A percentile compares a stretch with the other conserved stretches of the same genome.
These are phyloP conservation scores for Aspergillus sclerotialis DNA, from an alignment of 2,329 filamentous ascomycete genomes.

Conservation along the genomic window DNA sequence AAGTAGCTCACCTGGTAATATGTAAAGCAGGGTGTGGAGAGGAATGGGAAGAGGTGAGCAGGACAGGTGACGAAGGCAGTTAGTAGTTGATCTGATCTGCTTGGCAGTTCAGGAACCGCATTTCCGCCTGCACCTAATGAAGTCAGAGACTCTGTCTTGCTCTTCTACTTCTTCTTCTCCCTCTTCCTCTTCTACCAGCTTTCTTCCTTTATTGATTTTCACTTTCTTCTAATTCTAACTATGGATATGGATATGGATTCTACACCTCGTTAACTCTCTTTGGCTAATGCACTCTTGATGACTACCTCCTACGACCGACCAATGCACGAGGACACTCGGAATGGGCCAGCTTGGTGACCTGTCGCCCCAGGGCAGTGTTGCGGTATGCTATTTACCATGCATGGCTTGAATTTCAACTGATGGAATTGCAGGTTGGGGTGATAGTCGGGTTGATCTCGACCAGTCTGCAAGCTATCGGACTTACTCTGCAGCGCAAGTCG, in stretches of 20 bases:
- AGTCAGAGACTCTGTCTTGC: constrained; percentile 1
- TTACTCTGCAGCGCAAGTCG: constrained; percentile 95
- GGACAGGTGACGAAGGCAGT: too few relatives aligned
- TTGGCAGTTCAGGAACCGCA: too few relatives aligned
- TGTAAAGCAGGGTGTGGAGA: constrained; percentile 2
- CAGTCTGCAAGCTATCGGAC: constrained; percentile 85
- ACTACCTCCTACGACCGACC: constrained; percentile 30
- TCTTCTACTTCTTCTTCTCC: background rate
- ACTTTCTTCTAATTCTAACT: background rate
- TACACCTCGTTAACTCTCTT: constrained; percentile 11
- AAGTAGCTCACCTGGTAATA: constrained; percentile 2
- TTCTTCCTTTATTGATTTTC: background rate
- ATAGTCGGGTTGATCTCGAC: constrained; percentile 89
- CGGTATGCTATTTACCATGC: constrained; percentile 45
- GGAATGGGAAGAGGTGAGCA: constrained; percentile 4
- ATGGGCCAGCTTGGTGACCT: constrained; percentile 70
- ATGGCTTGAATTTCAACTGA: constrained; percentile 7
- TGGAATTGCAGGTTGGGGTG: constrained; percentile 66
- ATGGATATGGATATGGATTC: constrained; percentile 11
- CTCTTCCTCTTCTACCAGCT: constrained; percentile 1
- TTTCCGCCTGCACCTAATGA: constrained; percentile 2
- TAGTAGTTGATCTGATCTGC: too few relatives aligned
- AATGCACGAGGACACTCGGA: constrained; percentile 30
- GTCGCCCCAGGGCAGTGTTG: constrained; percentile 70
- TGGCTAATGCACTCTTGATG: constrained; percentile 29